A percentile compares a stretch with the other conserved stretches of the same genome.
phyloP scores from a whole-genome alignment of 257 asterid genomes.

The Nicotiana knightiana region DNA sequence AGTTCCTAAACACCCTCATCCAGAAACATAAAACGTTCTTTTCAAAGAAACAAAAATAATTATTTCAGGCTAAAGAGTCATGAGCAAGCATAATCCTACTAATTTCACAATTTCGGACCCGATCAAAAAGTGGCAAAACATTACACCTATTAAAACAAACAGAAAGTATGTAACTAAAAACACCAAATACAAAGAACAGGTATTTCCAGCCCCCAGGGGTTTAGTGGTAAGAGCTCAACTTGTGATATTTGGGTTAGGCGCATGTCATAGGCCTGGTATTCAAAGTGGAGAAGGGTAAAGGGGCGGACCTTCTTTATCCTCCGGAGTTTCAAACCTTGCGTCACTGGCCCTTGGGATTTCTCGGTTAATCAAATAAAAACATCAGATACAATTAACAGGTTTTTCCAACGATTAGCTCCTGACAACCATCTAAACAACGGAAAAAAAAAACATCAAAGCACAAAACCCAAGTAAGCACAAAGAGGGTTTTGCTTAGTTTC shows the following conservation, averaged over 20 bases:
- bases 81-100: background rate
- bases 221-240: background rate
- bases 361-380: background rate
- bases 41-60: background rate
- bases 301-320: background rate
- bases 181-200: background rate
- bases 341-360: background rate
- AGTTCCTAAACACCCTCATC: background rate
- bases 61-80: background rate
- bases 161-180: background rate
- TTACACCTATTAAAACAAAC: background rate
- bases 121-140: background rate
- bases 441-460: background rate
- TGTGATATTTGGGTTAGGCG: background rate
- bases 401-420: background rate
- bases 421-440: background rate
- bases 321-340: background rate
- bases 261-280: background rate
- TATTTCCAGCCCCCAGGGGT: background rate
- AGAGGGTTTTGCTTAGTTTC: background rate
- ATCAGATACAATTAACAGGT: too few relatives aligned
- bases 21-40: background rate
- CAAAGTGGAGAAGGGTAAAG: background rate
- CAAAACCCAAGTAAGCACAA: background rate
- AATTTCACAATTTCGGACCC: background rate